Evolutionary conservation across 108 stramenopile species (phyloP).

Genomic region (Cyclotella choctawhatcheeana): DNA sequence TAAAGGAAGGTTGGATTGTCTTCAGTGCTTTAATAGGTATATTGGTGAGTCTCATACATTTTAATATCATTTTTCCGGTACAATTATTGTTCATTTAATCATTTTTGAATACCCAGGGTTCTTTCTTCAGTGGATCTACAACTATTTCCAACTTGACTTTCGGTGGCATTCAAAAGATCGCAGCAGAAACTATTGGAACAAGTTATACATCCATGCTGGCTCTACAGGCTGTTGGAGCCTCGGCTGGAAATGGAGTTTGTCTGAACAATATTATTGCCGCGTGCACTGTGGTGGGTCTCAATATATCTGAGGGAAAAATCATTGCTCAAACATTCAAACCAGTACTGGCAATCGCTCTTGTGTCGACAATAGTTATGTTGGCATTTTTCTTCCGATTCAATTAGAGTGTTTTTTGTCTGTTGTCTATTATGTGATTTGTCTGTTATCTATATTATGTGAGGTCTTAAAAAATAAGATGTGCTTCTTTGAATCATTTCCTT

Average conservation of each 20-base stretch:
- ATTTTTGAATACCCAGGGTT: too few species aligned
- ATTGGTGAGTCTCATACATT: too few species aligned
- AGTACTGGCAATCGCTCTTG: slow-evolving; percentile 49
- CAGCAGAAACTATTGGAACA: slow-evolving; percentile 61
- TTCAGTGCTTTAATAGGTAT: slow-evolving; percentile 61
- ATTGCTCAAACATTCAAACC: slow-evolving; percentile 55
- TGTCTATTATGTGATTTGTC: neutral
- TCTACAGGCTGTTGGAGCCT: slow-evolving; percentile 65
- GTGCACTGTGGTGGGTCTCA: slow-evolving; percentile 61
- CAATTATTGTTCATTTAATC: too few species aligned
- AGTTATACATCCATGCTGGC: slow-evolving; percentile 59
- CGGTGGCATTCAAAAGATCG: slow-evolving; percentile 63
- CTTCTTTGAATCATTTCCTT: slow-evolving; percentile 22
- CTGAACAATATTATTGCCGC: slow-evolving; percentile 69
- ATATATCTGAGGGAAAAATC: slow-evolving; percentile 63
- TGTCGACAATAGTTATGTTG: slow-evolving; percentile 60
- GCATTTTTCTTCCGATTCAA: slow-evolving; percentile 57
- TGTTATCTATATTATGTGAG: too few species aligned
- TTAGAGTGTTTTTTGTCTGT: neutral
- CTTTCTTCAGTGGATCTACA: slow-evolving; percentile 71
- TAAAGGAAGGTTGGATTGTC: slow-evolving; percentile 63
- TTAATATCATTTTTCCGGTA: too few species aligned
- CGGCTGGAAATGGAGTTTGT: slow-evolving; percentile 74
- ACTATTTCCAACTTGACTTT: slow-evolving; percentile 76
- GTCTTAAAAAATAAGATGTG: neutral